Base-by-base conservation (phyloP, 441 rosid species). In the Gossypium trilobum region DNA sequence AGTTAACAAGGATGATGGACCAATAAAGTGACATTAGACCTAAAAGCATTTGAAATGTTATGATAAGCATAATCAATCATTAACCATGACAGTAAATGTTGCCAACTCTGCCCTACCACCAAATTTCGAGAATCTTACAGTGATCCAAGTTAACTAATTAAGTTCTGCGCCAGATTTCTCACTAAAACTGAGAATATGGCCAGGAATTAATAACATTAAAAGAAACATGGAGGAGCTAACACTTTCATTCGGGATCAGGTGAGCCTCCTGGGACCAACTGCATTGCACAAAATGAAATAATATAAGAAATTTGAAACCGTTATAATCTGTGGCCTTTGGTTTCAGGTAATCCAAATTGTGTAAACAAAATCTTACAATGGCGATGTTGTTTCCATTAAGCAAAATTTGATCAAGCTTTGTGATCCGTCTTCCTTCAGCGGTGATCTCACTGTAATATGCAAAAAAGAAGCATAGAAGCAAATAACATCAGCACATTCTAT, bases 361-460 rank as follows among this genome's bases (percentile, higher is more conserved):
- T 33, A 33, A 33, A 7, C 10, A 33, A 33, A 33, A 33, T 33
- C 98, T 88, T 82, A 91, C 96, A 74, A 91, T 90, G 55, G 97
- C 97, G 66, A 91, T 94, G 85, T 94, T 90, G 87, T 90, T 94
- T 74, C 99, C 97, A 7, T 94, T 94, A 67, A 94, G 96, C 67
- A 94, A 79, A 76, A 94, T 94, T 79, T 92, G 99, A 83, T 92
- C 97, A 60, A 92, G 99, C 91, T 94, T 94, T 33, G 99, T 92
- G 39, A 94, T 86, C 71, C 99, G 82, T 68, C 90, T 82, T 62
- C 97, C 99, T 84, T 94, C 99, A 23, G 97, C 73, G 25, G 99
- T 89, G 74, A 94, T 88, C 82, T 92, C 99, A 78, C 99, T 92
- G 81, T 36, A 69, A 80, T 2, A 44, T 31, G 42, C 42, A 58